phyloP scores from a whole-genome alignment of 352 stramenopile species.

The Globisporangium recalcitrans region DNA sequence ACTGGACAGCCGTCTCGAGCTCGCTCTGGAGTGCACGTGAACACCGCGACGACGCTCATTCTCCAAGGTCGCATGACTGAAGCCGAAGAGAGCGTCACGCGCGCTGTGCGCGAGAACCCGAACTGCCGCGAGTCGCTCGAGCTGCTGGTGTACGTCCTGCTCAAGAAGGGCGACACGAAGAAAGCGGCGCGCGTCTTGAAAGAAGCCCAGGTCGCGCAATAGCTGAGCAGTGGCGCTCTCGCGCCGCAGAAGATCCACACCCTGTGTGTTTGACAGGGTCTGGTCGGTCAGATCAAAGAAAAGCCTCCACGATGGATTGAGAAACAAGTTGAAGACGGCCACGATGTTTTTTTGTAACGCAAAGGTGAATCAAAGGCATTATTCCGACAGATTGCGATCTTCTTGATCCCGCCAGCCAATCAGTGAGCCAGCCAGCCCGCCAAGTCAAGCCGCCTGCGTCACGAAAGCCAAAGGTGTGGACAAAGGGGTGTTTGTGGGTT shows the following conservation, averaged over 20 bases:
- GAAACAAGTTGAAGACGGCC: slow-evolving; percentile 1
- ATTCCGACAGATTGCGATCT: background rate
- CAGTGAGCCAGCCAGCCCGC: no score
- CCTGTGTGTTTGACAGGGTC: slow-evolving; percentile 6
- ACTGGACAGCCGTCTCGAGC: slow-evolving; percentile 47
- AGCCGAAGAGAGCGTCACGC: slow-evolving; percentile 80
- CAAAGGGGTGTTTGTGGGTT: background rate
- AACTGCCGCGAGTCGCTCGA: slow-evolving; percentile 81
- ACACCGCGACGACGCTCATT: slow-evolving; percentile 77
- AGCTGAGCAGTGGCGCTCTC: background rate
- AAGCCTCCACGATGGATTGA: background rate
- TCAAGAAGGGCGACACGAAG: slow-evolving; percentile 87
- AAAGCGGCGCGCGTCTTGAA: slow-evolving; percentile 84
- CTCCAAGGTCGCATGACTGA: slow-evolving; percentile 67
- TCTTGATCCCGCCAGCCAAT: background rate
- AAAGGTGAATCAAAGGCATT: slow-evolving; percentile 5
- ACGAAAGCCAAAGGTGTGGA: background rate
- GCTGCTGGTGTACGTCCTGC: slow-evolving; percentile 82
- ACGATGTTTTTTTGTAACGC: slow-evolving; percentile 6
- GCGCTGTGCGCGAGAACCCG: slow-evolving; percentile 73
- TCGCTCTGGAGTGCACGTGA: slow-evolving; percentile 78
- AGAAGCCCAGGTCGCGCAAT: slow-evolving; percentile 76
- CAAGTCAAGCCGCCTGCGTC: background rate
- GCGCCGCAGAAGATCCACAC: background rate
- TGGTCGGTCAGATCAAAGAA: background rate